Evolutionary conservation across 2,329 filamentous ascomycete genomes (phyloP).

Genomic region (Cadophora sp.): DNA sequence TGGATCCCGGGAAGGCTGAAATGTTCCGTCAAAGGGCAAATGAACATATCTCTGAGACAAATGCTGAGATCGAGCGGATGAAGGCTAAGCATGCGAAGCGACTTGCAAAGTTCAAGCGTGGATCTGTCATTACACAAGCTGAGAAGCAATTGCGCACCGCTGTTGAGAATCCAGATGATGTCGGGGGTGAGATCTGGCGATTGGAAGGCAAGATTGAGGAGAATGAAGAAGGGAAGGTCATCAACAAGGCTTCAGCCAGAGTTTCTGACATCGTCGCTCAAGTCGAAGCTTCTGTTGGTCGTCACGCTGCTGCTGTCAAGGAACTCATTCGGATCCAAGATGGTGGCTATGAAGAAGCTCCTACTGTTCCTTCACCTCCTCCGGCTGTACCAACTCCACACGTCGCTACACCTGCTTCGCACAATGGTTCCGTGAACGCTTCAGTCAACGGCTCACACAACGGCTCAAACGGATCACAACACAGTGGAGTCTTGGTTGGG

Average conservation of each 20-base stretch:
- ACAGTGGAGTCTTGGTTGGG: slow-evolving; percentile 60
- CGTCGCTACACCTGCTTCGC: slow-evolving; percentile 61
- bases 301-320: slow-evolving; percentile 68
- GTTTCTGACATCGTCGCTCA: slow-evolving; percentile 78
- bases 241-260: slow-evolving; percentile 49
- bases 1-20: slow-evolving; percentile 79
- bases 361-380: slow-evolving; percentile 39
- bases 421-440: slow-evolving; percentile 54
- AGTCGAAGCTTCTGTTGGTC: slow-evolving; percentile 74
- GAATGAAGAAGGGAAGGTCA: slow-evolving; percentile 40
- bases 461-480: slow-evolving; percentile 63
- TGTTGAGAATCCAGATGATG: slow-evolving; percentile 59
- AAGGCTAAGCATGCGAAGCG: slow-evolving; percentile 78
- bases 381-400: slow-evolving; percentile 32
- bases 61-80: slow-evolving; percentile 84
- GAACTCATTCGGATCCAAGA: slow-evolving; percentile 76
- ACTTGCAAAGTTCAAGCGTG: slow-evolving; percentile 76
- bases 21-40: slow-evolving; percentile 83
- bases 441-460: slow-evolving; percentile 52
- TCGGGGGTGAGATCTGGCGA: slow-evolving; percentile 66
- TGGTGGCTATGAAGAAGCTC: slow-evolving; percentile 71
- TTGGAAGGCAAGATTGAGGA: slow-evolving; percentile 66
- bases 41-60: slow-evolving; percentile 74
- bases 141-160: slow-evolving; percentile 78
- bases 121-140: slow-evolving; percentile 72